phyloP scores from a whole-genome alignment of 345 rosid genomes.

The Noccaea caerulescens region DNA sequence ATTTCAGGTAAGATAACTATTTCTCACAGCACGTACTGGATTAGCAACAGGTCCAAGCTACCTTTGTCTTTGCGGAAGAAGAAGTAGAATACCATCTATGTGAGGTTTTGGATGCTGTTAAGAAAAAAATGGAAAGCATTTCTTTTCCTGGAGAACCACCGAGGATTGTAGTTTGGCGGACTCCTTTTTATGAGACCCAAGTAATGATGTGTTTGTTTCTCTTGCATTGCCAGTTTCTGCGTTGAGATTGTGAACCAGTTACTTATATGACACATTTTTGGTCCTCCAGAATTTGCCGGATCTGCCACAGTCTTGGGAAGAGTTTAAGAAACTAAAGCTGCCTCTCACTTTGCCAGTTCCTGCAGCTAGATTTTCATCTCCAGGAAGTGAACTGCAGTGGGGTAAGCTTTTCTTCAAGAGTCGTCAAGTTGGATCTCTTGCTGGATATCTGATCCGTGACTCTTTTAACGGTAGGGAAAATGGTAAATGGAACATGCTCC shows the following conservation, averaged over 20 bases:
- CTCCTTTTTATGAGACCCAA: conserved; percentile 75
- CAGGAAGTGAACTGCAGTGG: conserved; percentile 60
- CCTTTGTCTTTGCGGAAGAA: conserved; percentile 64
- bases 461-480: conserved; percentile 37
- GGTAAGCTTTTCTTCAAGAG: conserved; percentile 53
- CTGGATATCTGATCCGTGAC: conserved; percentile 29
- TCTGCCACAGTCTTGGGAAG: conserved; percentile 65
- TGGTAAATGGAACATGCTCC: conserved; percentile 50
- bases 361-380: conserved; percentile 44
- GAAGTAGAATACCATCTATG: conserved; percentile 75
- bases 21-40: conserved; percentile 4
- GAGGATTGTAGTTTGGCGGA: conserved; percentile 55
- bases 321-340: conserved; percentile 57
- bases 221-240: conserved; percentile 13
- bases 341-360: conserved; percentile 53
- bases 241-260: neutral
- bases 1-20: conserved; percentile 26
- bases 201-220: conserved; percentile 43
- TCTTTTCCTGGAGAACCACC: conserved; percentile 42
- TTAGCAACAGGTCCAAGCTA: conserved; percentile 65
- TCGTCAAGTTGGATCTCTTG: neutral
- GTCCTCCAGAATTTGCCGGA: conserved; percentile 52
- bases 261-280: conserved; percentile 21
- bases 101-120: conserved; percentile 49
- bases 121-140: conserved; percentile 42